phyloP scores from a whole-genome alignment of 129 eudicot genomes.

The Tagetes patula region DNA sequence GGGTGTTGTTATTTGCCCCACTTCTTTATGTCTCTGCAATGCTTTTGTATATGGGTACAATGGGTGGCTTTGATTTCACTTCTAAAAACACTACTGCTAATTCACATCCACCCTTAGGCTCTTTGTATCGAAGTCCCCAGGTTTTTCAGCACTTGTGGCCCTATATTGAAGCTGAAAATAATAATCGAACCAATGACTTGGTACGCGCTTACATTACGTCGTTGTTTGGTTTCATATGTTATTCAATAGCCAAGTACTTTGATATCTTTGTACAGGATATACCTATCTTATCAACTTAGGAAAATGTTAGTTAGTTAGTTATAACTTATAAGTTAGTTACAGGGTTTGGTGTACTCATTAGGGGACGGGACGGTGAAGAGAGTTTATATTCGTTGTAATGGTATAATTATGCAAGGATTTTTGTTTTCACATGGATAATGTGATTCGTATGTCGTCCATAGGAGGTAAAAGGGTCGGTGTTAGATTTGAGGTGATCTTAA shows the following conservation, averaged over 20 bases:
- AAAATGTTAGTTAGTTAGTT: neutral
- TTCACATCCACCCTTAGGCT: slow-evolving; percentile 54
- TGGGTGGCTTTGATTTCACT: slow-evolving; percentile 57
- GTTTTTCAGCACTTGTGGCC: slow-evolving; percentile 85
- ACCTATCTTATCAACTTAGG: neutral
- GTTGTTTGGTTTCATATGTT: too few relatives aligned
- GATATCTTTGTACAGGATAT: neutral
- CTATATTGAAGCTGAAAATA: slow-evolving; percentile 67
- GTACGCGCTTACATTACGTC: slow-evolving; percentile 14
- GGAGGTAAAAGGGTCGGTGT: neutral
- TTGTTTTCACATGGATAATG: slow-evolving; percentile 12
- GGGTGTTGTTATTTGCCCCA: slow-evolving; percentile 87
- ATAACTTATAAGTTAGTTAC: too few relatives aligned
- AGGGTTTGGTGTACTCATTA: neutral
- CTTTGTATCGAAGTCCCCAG: slow-evolving; percentile 79
- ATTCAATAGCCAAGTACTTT: neutral
- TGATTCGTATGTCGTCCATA: neutral
- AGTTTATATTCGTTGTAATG: slow-evolving; percentile 12
- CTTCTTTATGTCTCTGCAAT: slow-evolving; percentile 79
- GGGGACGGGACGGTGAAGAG: neutral
- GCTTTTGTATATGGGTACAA: slow-evolving; percentile 91
- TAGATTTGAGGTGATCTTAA: neutral
- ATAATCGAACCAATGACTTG: slow-evolving; percentile 57
- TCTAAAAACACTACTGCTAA: slow-evolving; percentile 21
- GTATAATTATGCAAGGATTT: neutral